These are phyloP conservation scores for Xylaria nigripes DNA, from an alignment of 495 filamentous ascomycete species.

Conservation along the genomic window DNA sequence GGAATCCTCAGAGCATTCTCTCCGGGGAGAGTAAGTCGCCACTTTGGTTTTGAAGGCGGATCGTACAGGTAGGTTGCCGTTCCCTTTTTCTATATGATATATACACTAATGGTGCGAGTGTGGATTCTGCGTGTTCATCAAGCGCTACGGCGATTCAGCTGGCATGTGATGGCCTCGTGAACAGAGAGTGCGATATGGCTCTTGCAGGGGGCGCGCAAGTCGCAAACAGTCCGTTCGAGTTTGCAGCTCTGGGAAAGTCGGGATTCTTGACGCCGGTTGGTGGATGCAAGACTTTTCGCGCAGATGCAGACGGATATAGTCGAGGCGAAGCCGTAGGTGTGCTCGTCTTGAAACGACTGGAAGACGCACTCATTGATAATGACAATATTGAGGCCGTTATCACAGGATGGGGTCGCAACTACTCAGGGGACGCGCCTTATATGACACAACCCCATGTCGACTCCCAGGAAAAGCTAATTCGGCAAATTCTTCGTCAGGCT, in stretches of 20 bases:
- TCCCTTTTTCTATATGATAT: background rate
- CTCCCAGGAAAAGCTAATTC: conserved; percentile 54
- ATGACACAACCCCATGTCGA: conserved; percentile 57
- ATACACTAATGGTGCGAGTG: conserved; percentile 1
- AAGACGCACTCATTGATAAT: conserved; percentile 41
- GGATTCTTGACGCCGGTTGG: conserved; percentile 31
- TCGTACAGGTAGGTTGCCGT: conserved; percentile 33
- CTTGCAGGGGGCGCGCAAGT: conserved; percentile 54
- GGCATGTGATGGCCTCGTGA: conserved; percentile 56
- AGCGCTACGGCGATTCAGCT: conserved; percentile 28
- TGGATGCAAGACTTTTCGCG: conserved; percentile 17
- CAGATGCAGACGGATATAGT: conserved; percentile 48
- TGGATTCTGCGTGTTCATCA: conserved; percentile 39
- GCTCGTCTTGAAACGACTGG: conserved; percentile 39
- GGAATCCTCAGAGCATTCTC: conserved; percentile 68
- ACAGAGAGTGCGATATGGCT: conserved; percentile 58
- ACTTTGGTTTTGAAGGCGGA: conserved; percentile 34
- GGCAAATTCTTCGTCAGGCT: conserved; percentile 48
- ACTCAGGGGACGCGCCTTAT: conserved; percentile 38
- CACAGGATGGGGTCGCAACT: conserved; percentile 32
- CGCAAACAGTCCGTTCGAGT: conserved; percentile 60
- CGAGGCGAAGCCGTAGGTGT: conserved; percentile 44
- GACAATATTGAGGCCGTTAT: conserved; percentile 41
- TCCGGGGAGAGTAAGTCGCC: conserved; percentile 35
- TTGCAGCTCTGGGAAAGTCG: conserved; percentile 41